Conservation (phyloP, 768 basidiomycete genomes). For the Calocera cornea region DNA sequence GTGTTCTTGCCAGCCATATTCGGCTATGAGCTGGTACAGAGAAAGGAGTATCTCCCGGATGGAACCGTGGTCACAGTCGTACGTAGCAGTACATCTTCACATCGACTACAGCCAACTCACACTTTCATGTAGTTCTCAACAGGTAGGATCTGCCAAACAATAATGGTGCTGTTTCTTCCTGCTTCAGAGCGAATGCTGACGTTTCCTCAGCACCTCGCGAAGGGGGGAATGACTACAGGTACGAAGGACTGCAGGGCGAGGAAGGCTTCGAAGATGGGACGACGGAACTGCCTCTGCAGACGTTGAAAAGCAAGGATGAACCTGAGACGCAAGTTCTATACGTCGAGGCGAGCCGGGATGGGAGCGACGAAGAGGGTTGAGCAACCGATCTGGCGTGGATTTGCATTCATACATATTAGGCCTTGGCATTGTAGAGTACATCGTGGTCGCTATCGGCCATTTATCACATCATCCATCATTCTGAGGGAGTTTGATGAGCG, state of each 20-base stretch:
- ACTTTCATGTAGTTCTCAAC: neutral
- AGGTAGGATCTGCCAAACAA: neutral
- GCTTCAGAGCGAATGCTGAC: neutral
- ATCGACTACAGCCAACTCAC: neutral
- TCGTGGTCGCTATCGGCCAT: neutral
- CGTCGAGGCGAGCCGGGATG: neutral
- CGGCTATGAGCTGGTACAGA: slow-evolving; percentile 34
- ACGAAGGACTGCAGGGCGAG: neutral
- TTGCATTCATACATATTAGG: neutral
- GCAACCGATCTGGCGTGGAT: neutral
- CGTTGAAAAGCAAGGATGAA: neutral
- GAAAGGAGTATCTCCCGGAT: slow-evolving; percentile 37
- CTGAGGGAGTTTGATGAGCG: neutral
- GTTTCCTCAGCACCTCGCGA: neutral
- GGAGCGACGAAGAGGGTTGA: neutral
- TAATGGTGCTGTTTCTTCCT: neutral
- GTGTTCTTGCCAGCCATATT: slow-evolving; percentile 37
- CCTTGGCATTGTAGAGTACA: neutral
- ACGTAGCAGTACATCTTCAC: slow-evolving; percentile 11
- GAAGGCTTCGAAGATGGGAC: neutral
- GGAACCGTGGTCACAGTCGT: slow-evolving; percentile 44
- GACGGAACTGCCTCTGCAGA: neutral
- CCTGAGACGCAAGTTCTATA: neutral
- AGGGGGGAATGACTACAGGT: neutral
- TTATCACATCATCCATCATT: neutral